Evolutionary conservation across 2,329 filamentous ascomycete genomes (phyloP), one percentile per base, ranked within the genome.

Genomic region (Phoma sp.): DNA sequence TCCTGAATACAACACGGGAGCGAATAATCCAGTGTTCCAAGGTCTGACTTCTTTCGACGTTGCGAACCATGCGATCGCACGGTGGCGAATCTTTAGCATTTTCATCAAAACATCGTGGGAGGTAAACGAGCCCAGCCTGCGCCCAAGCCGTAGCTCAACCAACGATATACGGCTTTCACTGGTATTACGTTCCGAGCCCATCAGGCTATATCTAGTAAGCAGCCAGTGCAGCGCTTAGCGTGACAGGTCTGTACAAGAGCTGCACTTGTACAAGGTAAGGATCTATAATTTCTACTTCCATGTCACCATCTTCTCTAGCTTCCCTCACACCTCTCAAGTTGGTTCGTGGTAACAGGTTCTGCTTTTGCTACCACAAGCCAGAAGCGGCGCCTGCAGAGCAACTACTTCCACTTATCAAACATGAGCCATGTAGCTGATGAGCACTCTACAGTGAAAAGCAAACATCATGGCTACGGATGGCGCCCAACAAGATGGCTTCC

Each of bases 401-500:
- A 29, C 6, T 29, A 6, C 9, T 6, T 29, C 27, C 9, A 6
- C 9, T 6, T 29, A 6, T 6, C 27, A 4, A 4, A 4, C 27
- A 29, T 9, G 27, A 29, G 6, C 22, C 33, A 43, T n/a, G 4
- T 24, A 18, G 35, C 50, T 51, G 25, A 54, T 32, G 3, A 24
- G 22, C 4, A 13, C 14, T 7, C 10, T 8, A 13, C 24, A 56
- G 47, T 47, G 18, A n/a, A 25, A 13, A 27, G 24, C 18, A 18
- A 18, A 42, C 57, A 52, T 13, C 10, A 53, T 55, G 52, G 41
- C 52, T n/a, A 25, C 47, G 13, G 42, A 47, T 42, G 46, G 47
- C 13, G 27, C 33, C 24, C 52, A 55, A 24, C 52, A 49, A 32
- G 60, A 64, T 40, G 52, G 56, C 5, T 66, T 70, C 25, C 70